These are phyloP conservation scores for Edaphochlamys debaryana DNA, from an alignment of 139 green algal species.

Conservation along the genomic window DNA sequence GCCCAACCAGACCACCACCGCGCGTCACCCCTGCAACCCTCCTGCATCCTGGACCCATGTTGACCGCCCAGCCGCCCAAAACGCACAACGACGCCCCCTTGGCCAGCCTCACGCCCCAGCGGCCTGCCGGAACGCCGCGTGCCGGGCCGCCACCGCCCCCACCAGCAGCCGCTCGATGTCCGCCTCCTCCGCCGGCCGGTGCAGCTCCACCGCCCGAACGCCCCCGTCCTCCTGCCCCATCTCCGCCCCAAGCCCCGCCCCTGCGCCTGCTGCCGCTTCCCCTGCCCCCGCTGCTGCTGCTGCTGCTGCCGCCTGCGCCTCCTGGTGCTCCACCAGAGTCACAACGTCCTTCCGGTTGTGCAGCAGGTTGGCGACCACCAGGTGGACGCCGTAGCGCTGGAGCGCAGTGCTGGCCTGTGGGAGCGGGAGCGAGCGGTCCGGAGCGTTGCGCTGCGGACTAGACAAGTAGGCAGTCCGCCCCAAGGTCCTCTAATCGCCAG, in stretches of 20 bases:
- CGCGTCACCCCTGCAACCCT: too few relatives aligned
- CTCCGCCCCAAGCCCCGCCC: background rate
- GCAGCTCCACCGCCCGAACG: conserved; percentile 24
- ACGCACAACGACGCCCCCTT: too few relatives aligned
- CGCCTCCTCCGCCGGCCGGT: conserved; percentile 33
- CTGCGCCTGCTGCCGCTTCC: background rate
- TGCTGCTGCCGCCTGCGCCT: background rate
- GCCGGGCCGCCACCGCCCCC: conserved; percentile 48
- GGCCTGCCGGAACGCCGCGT: conserved; percentile 41
- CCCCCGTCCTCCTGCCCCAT: background rate
- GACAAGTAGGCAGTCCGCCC: too few relatives aligned
- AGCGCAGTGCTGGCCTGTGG: conserved; percentile 72
- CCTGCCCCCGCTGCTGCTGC: background rate
- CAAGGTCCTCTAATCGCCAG: too few relatives aligned
- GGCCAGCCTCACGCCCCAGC: too few relatives aligned
- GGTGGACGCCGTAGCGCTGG: conserved; percentile 83
- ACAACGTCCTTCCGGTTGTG: conserved; percentile 87
- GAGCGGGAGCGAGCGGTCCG: background rate
- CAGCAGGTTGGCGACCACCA: conserved; percentile 96
- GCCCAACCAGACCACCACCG: too few relatives aligned
- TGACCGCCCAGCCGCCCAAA: too few relatives aligned
- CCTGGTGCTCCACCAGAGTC: conserved; percentile 58
- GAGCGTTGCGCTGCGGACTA: too few relatives aligned
- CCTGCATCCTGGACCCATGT: too few relatives aligned
- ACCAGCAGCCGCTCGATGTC: conserved; percentile 64